A percentile compares a stretch with the other conserved stretches of the same genome.
phyloP scores from a whole-genome alignment of 192 early-diverging fungal genomes.

The Umbelopsis vinacea region DNA sequence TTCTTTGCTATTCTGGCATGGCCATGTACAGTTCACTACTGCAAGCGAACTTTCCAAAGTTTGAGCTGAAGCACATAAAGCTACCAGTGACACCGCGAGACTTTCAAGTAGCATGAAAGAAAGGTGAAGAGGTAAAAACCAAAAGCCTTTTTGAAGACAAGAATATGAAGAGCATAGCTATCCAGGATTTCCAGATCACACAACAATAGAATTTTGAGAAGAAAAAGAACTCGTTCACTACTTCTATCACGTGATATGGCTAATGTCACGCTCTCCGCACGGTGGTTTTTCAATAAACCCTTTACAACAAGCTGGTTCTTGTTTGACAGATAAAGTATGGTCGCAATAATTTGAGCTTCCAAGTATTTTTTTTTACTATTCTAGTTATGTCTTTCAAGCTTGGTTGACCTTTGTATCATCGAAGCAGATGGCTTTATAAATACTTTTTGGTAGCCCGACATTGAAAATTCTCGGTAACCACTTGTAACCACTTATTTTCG shows the following conservation, averaged over 20 bases:
- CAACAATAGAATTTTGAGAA: slow-evolving; percentile 20
- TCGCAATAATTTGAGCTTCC: too few species aligned
- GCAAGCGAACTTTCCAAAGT: not conserved
- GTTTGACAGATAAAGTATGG: too few species aligned
- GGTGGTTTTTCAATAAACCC: too few species aligned
- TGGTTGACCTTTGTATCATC: too few species aligned
- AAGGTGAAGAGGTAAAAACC: not conserved
- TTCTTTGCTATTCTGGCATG: slow-evolving; percentile 11
- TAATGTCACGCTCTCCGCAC: not conserved
- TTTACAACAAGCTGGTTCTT: too few species aligned
- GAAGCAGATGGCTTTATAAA: too few species aligned
- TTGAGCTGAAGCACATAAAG: slow-evolving; percentile 1
- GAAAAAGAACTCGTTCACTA: not conserved
- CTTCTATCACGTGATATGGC: not conserved
- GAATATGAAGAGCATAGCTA: slow-evolving; percentile 15
- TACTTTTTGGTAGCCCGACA: too few species aligned
- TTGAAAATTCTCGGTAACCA: too few species aligned
- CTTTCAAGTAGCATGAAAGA: slow-evolving; percentile 4
- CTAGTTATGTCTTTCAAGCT: too few species aligned
- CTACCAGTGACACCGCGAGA: not conserved
- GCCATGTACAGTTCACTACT: slow-evolving; percentile 29
- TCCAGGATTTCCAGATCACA: slow-evolving; percentile 15
- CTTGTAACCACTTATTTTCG: too few species aligned
- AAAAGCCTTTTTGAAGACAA: slow-evolving; percentile 11
- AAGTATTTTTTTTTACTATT: too few species aligned